Percentiles rank a stretch among this genome's conserved stretches.
These are phyloP conservation scores for Alternaria brassicicola DNA, from an alignment of 2,329 filamentous ascomycete genomes.

Conservation along the genomic window DNA sequence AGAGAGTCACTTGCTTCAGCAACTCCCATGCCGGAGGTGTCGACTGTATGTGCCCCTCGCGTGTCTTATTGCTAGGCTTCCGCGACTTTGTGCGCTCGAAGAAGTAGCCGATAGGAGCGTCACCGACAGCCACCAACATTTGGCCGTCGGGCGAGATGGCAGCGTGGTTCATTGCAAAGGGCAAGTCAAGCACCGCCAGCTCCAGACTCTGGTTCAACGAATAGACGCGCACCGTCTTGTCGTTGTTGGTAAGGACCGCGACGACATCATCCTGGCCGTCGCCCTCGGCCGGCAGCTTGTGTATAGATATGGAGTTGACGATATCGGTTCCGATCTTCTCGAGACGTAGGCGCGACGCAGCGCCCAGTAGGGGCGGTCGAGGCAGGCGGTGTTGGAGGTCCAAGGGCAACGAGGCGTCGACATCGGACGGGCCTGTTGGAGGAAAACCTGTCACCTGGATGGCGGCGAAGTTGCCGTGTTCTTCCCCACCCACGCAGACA, in stretches of 20 bases:
- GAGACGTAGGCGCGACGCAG: constrained; percentile 53
- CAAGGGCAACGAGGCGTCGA: constrained; percentile 64
- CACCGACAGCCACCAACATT: constrained; percentile 81
- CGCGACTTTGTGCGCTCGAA: constrained; percentile 63
- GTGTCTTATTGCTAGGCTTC: constrained; percentile 33
- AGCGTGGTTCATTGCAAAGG: constrained; percentile 89
- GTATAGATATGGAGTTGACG: constrained; percentile 70
- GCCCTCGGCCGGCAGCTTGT: constrained; percentile 56
- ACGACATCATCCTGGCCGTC: constrained; percentile 63
- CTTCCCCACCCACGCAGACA: constrained; percentile 84
- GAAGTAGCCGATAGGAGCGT: constrained; percentile 85
- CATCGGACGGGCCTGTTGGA: constrained; percentile 54
- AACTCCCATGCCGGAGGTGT: constrained; percentile 49
- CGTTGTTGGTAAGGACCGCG: constrained; percentile 87
- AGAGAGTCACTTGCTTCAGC: constrained; percentile 50
- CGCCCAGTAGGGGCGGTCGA: constrained; percentile 48
- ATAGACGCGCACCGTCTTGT: constrained; percentile 85
- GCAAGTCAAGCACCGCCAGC: constrained; percentile 73
- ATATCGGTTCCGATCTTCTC: constrained; percentile 68
- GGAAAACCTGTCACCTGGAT: constrained; percentile 64
- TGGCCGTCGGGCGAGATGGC: constrained; percentile 89
- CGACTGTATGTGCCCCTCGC: constrained; percentile 27
- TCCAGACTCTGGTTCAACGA: constrained; percentile 71
- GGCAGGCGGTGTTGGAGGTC: constrained; percentile 49
- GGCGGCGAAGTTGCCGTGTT: constrained; percentile 84